Percentiles rank a stretch among this genome's conserved stretches.
These are phyloP conservation scores for Debaryomyces hansenii DNA, from an alignment of 805 yeast genomes.

Conservation along the genomic window DNA sequence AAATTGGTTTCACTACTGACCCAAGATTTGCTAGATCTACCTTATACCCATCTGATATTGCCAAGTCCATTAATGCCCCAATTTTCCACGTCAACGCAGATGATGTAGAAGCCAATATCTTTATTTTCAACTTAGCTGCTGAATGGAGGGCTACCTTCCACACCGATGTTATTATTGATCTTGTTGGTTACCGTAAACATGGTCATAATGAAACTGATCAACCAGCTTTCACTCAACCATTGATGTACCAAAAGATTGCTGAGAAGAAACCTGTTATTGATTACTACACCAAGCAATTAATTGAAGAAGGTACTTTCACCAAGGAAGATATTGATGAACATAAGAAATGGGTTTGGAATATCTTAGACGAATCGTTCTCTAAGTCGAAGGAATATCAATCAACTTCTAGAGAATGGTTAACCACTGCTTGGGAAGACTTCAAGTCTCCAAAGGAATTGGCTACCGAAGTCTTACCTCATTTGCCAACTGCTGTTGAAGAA, in stretches of 20 bases:
- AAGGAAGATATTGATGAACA: conserved; percentile 90
- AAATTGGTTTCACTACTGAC: conserved; percentile 99
- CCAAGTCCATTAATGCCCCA: conserved; percentile 95
- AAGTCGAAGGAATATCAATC: conserved; percentile 90
- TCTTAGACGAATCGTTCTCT: conserved; percentile 84
- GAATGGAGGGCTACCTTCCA: conserved; percentile 98
- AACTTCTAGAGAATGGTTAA: conserved; percentile 94
- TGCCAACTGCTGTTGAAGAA: conserved; percentile 88
- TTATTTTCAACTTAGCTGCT: conserved; percentile 93
- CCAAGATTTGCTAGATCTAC: conserved; percentile 98
- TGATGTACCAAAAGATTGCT: conserved; percentile 91
- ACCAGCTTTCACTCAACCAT: conserved; percentile 97
- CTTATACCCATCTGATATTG: conserved; percentile 96
- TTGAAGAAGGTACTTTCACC: conserved; percentile 87
- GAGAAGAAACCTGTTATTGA: conserved; percentile 88
- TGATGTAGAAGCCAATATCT: conserved; percentile 91
- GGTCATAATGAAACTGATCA: conserved; percentile 99
- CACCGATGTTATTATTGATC: conserved; percentile 92
- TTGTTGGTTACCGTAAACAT: conserved; percentile 97
- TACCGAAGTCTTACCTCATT: conserved; percentile 91
- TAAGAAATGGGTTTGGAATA: conserved; percentile 96
- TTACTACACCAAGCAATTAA: conserved; percentile 74
- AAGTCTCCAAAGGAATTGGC: conserved; percentile 97
- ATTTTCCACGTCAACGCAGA: conserved; percentile 99
- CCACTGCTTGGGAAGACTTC: conserved; percentile 98